These are phyloP conservation scores for Tricladium varicosporioides DNA, from an alignment of 2,329 filamentous ascomycete genomes.

Conservation along the genomic window DNA sequence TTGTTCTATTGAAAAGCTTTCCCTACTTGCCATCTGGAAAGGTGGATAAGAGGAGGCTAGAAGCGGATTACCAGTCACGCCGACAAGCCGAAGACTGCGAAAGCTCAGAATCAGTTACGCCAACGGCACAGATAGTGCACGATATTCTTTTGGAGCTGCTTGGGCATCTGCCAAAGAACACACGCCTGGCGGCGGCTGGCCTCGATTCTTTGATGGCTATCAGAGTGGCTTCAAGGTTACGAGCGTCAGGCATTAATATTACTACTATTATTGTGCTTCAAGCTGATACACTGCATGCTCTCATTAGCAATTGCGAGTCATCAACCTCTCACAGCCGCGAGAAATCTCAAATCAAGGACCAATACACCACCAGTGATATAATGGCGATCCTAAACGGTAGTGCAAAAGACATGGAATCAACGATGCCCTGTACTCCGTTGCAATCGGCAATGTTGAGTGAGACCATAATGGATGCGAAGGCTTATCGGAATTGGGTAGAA, in stretches of 20 bases:
- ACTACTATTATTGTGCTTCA: constrained; percentile 62
- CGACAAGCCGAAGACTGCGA: constrained; percentile 13
- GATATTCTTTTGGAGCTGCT: constrained; percentile 25
- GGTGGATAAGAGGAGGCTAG: constrained; percentile 66
- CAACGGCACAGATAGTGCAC: constrained; percentile 19
- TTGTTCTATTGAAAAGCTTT: constrained; percentile 62
- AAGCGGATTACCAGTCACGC: constrained; percentile 49
- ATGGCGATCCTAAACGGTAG: constrained; percentile 19
- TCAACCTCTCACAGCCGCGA: constrained; percentile 3
- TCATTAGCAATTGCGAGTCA: constrained; percentile 36
- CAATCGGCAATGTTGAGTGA: constrained; percentile 81
- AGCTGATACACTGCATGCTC: constrained; percentile 45
- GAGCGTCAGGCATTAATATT: constrained; percentile 52
- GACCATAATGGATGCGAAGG: constrained; percentile 54
- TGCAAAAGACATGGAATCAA: constrained; percentile 43
- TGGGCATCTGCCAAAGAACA: constrained; percentile 25
- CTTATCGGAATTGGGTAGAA: constrained; percentile 79
- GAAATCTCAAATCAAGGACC: not conserved
- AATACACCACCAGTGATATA: not conserved
- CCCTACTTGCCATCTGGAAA: constrained; percentile 83
- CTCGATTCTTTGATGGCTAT: constrained; percentile 67
- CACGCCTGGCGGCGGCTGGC: constrained; percentile 52
- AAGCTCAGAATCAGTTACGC: constrained; percentile 27
- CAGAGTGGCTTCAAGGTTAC: constrained; percentile 61
- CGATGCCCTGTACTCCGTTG: constrained; percentile 65